phyloP scores from a whole-genome alignment of 2,329 filamentous ascomycete species.

The Ceratocystis ficicola region DNA sequence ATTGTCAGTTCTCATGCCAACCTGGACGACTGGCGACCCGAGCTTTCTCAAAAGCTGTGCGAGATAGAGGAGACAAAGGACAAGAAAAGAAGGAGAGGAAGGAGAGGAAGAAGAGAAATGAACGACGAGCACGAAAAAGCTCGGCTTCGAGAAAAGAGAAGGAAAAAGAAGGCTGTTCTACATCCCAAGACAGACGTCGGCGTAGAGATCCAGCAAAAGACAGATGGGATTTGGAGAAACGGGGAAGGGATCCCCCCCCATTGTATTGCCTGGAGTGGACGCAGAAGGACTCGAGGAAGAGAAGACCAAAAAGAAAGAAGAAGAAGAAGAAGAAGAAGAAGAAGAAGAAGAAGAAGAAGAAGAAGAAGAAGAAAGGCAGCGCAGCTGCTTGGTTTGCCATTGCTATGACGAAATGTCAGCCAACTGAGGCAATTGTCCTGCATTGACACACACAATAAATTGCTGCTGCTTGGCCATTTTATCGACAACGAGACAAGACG shows the following conservation, averaged over 20 bases:
- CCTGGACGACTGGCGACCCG: background rate
- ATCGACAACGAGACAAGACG: background rate
- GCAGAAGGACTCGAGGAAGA: no score
- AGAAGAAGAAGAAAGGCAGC: background rate
- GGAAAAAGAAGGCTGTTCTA: background rate
- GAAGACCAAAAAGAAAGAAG: no score
- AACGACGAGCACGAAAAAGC: background rate
- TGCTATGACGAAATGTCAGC: background rate
- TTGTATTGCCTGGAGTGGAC: background rate
- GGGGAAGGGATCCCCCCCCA: background rate
- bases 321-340: background rate
- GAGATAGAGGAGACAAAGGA: background rate
- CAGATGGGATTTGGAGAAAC: background rate
- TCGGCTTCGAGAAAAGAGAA: constrained; percentile 7
- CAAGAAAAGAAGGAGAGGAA: background rate
- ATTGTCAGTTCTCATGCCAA: constrained; percentile 11
- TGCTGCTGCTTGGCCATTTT: background rate
- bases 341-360: background rate
- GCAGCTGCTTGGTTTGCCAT: background rate
- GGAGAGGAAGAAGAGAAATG: background rate
- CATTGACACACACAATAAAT: background rate
- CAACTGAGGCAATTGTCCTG: background rate
- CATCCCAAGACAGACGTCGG: background rate
- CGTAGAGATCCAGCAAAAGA: background rate
- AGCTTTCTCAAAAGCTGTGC: background rate